Percentiles rank a stretch among this genome's conserved stretches.
These are phyloP conservation scores for Scenedesmus sp. DNA, from an alignment of 163 green algal species.

Conservation along the genomic window DNA sequence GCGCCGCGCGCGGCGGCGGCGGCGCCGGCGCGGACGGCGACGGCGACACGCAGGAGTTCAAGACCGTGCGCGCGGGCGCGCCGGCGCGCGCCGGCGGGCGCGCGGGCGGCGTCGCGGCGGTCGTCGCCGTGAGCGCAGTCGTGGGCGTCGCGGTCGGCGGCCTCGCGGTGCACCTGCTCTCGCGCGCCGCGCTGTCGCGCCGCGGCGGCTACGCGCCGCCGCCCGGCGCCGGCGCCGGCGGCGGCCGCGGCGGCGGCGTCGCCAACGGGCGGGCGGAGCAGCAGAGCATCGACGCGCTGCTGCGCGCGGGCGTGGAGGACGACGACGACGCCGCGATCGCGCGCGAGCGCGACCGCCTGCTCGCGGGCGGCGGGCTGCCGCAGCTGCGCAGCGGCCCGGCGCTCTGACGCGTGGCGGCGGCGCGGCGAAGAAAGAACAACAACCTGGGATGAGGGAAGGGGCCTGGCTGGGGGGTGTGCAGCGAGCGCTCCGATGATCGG, in stretches of 20 bases:
- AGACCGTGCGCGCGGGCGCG: neutral
- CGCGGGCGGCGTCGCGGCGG: neutral
- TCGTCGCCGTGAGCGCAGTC: neutral
- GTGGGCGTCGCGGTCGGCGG: slow-evolving; percentile 4
- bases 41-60: neutral
- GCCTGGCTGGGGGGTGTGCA: too few relatives aligned
- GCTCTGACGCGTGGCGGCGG: too few relatives aligned
- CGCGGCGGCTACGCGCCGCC: neutral
- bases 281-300: too few relatives aligned
- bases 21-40: neutral
- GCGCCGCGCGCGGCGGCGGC: neutral
- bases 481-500: too few relatives aligned
- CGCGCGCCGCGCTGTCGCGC: neutral
- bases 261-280: neutral
- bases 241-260: neutral
- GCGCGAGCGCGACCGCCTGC: too few relatives aligned
- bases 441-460: too few relatives aligned
- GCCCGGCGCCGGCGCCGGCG: neutral
- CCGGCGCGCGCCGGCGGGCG: neutral
- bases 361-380: too few relatives aligned
- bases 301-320: too few relatives aligned
- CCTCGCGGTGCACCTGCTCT: slow-evolving; percentile 18
- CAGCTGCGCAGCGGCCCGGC: too few relatives aligned
- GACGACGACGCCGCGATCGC: too few relatives aligned
- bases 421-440: too few relatives aligned